Evolutionary conservation across 2,329 filamentous ascomycete species (phyloP), one percentile per base, ranked within the genome.

Genomic region (Lojkania enalia): DNA sequence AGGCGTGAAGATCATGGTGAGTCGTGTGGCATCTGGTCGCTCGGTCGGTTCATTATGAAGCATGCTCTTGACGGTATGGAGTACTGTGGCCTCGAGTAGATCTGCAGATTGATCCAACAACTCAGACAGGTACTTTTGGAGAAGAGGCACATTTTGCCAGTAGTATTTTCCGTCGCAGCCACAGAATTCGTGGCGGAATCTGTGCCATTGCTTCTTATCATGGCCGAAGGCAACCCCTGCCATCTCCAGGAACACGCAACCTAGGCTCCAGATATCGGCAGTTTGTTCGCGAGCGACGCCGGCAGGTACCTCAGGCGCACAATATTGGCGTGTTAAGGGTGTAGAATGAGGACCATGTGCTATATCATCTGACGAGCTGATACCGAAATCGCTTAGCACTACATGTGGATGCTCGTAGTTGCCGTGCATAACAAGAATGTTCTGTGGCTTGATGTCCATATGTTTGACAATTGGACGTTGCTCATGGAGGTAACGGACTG

Each of bases 221-320:
- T 57, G 51, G 30, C 53, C 45, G 19, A 64, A 60, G 5, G 61
- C 46, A 23, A 58, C 50, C 18, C 57, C 54, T 19, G 89, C 89
- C 92, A 99, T 97, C 71, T 99, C 94, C 21, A 96, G 80, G 55
- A 99, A 89, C 31, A 99, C 94, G 65, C 94, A 99, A 40, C 94
- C 92, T 11, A 99, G 80, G 14, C 90, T 96, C 94, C 94, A 99
- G 48, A 97, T 86, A 64, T 99, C 92, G 5, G 68, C 60, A n/a
- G 63, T 58, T 46, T 58, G 51, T 20, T 61, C 60, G 27, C 66
- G 62, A 25, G 49, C 49, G 14, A 52, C 49, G 21, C 60, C 58
- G n/a, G 53, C 49, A 2, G 60, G 54, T 3, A 67, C 62, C 43
- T 71, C 68, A 1, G 66, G 68, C 1, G 68, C 68, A 12, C 59